Evolutionary conservation across 768 basidiomycete species (phyloP).

Genomic region (Boletales sp.): DNA sequence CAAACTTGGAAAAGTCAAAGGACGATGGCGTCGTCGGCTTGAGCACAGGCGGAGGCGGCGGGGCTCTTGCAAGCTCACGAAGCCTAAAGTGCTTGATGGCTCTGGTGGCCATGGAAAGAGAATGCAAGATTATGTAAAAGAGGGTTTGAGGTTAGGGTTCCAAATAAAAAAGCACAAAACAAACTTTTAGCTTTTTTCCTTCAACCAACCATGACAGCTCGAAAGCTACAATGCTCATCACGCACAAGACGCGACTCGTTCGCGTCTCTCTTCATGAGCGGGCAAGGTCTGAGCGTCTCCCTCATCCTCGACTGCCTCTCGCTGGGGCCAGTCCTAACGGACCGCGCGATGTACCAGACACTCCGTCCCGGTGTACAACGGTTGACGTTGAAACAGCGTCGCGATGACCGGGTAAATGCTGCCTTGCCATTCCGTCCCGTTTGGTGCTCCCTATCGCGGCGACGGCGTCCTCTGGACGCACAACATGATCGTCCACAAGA

Average conservation of each 20-base stretch:
- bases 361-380: not conserved
- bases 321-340: conserved; percentile 14
- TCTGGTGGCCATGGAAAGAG: conserved; percentile 18
- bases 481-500: too few relatives aligned
- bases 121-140: too few relatives aligned
- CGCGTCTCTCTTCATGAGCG: conserved; percentile 19
- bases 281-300: conserved; percentile 23
- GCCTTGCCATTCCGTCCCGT: not conserved
- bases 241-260: conserved; percentile 9
- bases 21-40: conserved; percentile 8
- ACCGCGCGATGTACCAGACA: conserved; percentile 17
- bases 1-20: conserved; percentile 20
- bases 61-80: conserved; percentile 17
- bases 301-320: conserved; percentile 20
- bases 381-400: conserved; percentile 12
- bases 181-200: not conserved
- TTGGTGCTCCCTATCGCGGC: conserved; percentile 9
- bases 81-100: conserved; percentile 26
- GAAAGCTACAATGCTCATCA: conserved; percentile 16
- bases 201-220: conserved; percentile 12
- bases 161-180: too few relatives aligned
- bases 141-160: too few relatives aligned
- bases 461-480: conserved; percentile 1
- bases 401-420: conserved; percentile 13
- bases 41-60: conserved; percentile 24